These are phyloP conservation scores for Plasmodium reichenowi DNA, from an alignment of 169 alveolate genomes.

Conservation along the genomic window DNA sequence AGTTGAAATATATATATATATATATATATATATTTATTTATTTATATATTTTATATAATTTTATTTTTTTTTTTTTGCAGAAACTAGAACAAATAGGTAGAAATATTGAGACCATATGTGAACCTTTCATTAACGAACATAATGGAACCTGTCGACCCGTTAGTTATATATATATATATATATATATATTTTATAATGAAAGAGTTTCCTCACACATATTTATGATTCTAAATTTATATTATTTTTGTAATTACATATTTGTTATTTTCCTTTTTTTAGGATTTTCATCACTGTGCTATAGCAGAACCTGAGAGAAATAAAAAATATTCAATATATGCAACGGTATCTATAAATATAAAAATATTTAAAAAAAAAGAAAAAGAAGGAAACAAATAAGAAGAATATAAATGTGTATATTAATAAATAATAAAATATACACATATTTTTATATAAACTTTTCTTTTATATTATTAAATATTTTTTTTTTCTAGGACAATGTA, in stretches of 20 bases:
- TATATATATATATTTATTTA: background rate
- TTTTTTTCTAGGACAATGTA: constrained; percentile 18
- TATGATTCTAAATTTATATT: background rate
- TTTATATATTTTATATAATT: background rate
- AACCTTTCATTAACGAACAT: constrained; percentile 24
- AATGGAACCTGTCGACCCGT: constrained; percentile 30
- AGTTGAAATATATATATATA: background rate
- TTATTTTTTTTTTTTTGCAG: constrained; percentile 15
- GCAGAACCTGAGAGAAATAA: constrained; percentile 58
- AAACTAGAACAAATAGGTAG: constrained; percentile 55
- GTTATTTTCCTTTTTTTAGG: constrained; percentile 13
- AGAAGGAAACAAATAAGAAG: background rate
- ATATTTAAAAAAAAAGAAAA: background rate
- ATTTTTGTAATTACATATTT: background rate
- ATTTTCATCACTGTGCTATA: constrained; percentile 42
- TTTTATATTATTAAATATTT: background rate
- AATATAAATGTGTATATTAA: background rate
- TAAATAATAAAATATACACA: background rate
- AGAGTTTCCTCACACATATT: background rate
- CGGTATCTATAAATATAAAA: constrained; percentile 4
- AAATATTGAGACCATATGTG: constrained; percentile 33
- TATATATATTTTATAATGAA: background rate
- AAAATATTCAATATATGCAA: constrained; percentile 35
- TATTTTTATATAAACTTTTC: too few relatives aligned
- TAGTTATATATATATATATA: background rate